These are phyloP conservation scores for Lactarius akahatsu DNA, from an alignment of 768 basidiomycete species.

Conservation along the genomic window DNA sequence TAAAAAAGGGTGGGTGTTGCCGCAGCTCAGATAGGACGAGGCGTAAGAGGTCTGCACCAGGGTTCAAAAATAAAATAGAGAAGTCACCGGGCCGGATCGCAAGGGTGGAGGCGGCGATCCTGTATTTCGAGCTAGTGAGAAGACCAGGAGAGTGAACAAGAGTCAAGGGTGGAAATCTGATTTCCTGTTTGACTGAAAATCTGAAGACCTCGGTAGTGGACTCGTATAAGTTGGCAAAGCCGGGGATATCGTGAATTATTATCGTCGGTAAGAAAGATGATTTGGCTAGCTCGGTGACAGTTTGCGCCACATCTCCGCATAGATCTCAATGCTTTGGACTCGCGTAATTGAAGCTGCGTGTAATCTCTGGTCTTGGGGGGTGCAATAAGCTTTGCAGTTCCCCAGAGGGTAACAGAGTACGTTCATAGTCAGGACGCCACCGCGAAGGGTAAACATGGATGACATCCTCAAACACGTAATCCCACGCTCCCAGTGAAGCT, in stretches of 20 bases:
- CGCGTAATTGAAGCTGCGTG: not conserved
- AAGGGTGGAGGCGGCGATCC: not conserved
- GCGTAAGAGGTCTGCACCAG: not conserved
- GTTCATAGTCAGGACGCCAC: not conserved
- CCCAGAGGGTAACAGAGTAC: not conserved
- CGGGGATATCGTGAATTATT: too few relatives aligned
- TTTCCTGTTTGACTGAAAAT: not conserved
- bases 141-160: not conserved
- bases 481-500: not conserved
- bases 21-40: not conserved
- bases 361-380: not conserved
- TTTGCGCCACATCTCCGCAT: not conserved
- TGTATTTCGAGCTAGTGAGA: not conserved
- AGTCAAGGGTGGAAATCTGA: not conserved
- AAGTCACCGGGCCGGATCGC: not conserved
- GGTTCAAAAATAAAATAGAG: too few relatives aligned
- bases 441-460: not conserved
- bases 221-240: not conserved
- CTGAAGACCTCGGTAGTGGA: not conserved
- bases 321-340: too few relatives aligned
- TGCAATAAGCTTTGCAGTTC: not conserved
- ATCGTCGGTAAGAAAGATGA: not conserved
- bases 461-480: not conserved
- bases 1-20: not conserved
- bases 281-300: not conserved